Conservation (phyloP, 1,284 basidiomycete genomes). For the Takashimella koratensis region DNA sequence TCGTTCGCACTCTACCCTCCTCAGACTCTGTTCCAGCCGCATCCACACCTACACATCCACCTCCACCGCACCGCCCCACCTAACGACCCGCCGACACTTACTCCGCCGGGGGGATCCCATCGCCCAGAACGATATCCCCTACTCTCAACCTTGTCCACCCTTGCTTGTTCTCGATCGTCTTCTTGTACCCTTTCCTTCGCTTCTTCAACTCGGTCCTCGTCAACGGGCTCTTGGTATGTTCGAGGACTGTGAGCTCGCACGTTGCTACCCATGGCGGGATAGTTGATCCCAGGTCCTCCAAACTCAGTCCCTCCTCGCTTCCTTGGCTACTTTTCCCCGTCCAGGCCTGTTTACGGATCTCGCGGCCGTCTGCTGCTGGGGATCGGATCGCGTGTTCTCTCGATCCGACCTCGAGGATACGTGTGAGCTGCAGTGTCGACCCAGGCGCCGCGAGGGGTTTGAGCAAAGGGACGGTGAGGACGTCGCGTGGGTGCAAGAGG, state of each 20-base stretch:
- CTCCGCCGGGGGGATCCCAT: slow-evolving; percentile 11
- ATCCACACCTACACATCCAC: too few species aligned
- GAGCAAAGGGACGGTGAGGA: slow-evolving; percentile 86
- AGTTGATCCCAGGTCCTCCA: slow-evolving; percentile 7
- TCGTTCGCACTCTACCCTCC: too few species aligned
- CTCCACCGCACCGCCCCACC: too few species aligned
- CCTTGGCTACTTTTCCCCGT: slow-evolving; percentile 1
- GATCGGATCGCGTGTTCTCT: slow-evolving; percentile 74
- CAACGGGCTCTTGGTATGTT: slow-evolving; percentile 92
- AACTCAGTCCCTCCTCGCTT: slow-evolving; percentile 12
- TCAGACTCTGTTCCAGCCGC: too few species aligned
- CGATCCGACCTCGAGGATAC: slow-evolving; percentile 90
- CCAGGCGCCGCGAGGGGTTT: slow-evolving; percentile 61
- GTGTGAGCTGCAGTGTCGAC: slow-evolving; percentile 74
- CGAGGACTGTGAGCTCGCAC: slow-evolving; percentile 83
- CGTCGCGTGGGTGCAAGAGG: slow-evolving; percentile 80
- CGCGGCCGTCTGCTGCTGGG: slow-evolving; percentile 57
- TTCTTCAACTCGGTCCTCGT: slow-evolving; percentile 93
- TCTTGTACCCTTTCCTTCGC: slow-evolving; percentile 90
- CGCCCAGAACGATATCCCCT: slow-evolving; percentile 57
- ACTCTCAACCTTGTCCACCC: slow-evolving; percentile 86
- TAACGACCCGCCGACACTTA: too few species aligned
- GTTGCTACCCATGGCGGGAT: slow-evolving; percentile 54
- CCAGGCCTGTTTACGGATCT: slow-evolving; percentile 41
- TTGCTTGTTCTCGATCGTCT: slow-evolving; percentile 82